These are phyloP conservation scores for Viola pubescens DNA, from an alignment of 441 rosid species.

Conservation along the genomic window DNA sequence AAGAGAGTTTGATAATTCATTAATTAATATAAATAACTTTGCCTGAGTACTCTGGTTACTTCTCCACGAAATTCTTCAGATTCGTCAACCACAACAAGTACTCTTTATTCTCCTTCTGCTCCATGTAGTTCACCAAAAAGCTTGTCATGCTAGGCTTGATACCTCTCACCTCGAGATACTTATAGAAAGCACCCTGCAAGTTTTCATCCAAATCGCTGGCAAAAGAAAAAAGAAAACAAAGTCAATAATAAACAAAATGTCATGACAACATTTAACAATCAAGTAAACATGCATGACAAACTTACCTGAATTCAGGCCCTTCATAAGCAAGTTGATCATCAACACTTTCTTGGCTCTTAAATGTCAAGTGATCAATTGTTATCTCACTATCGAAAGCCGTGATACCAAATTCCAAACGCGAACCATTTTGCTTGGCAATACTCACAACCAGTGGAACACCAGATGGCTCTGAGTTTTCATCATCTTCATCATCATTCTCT, in stretches of 20 bases:
- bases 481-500: constrained; percentile 15
- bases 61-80: constrained; percentile 43
- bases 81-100: constrained; percentile 56
- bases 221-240: background rate
- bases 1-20: too few species aligned
- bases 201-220: constrained; percentile 73
- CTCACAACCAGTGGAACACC: constrained; percentile 50
- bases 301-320: constrained; percentile 71
- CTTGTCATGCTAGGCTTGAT: constrained; percentile 54
- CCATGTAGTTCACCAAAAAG: constrained; percentile 50
- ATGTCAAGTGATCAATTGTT: constrained; percentile 46
- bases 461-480: constrained; percentile 9
- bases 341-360: constrained; percentile 28
- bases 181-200: constrained; percentile 67
- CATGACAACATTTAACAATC: background rate
- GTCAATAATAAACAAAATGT: constrained; percentile 1
- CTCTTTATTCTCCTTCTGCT: constrained; percentile 54
- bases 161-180: constrained; percentile 70
- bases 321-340: constrained; percentile 51
- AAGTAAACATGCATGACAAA: background rate
- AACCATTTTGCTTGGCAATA: constrained; percentile 38
- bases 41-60: constrained; percentile 13
- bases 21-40: too few species aligned
- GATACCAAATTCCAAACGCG: constrained; percentile 45
- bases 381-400: constrained; percentile 51